phyloP scores from a whole-genome alignment of 129 eudicot genomes.

The Lactuca saligna region DNA sequence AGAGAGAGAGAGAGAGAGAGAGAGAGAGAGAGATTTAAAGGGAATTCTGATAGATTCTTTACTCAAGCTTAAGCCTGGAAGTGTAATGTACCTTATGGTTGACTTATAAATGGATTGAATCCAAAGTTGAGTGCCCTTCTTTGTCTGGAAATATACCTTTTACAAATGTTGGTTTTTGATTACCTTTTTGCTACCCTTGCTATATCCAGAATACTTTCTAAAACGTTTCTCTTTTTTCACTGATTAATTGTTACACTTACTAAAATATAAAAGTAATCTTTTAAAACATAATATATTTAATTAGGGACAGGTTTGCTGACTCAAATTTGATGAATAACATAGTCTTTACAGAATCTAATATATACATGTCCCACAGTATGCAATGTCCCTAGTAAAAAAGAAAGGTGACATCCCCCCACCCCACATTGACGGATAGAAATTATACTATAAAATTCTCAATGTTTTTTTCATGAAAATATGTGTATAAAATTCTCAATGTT shows the following conservation, averaged over 20 bases:
- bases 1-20: conserved; percentile 22
- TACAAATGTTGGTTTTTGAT: conserved; percentile 11
- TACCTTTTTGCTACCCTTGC: conserved; percentile 10
- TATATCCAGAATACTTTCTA: not conserved
- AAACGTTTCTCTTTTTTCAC: not conserved
- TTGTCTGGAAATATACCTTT: conserved; percentile 7
- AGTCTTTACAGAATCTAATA: no score
- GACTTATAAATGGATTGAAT: conserved; percentile 20
- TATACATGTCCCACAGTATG: no score
- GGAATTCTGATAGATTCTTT: conserved; percentile 16
- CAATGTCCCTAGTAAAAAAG: no score
- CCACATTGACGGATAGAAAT: no score
- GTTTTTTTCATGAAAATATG: no score
- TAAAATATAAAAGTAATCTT: no score
- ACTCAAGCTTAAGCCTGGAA: not conserved
- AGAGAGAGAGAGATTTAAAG: conserved; percentile 14
- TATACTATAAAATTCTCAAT: no score
- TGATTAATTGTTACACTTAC: not conserved
- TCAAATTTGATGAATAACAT: no score
- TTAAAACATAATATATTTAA: no score
- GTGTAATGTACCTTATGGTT: conserved; percentile 23
- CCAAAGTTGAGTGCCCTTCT: not conserved
- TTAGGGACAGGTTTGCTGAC: no score
- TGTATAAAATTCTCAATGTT: no score
- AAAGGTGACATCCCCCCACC: no score